Evolutionary conservation across 2,329 filamentous ascomycete genomes (phyloP), one percentile per base, ranked within the genome.

Genomic region (Ambrosiella cleistominuta): DNA sequence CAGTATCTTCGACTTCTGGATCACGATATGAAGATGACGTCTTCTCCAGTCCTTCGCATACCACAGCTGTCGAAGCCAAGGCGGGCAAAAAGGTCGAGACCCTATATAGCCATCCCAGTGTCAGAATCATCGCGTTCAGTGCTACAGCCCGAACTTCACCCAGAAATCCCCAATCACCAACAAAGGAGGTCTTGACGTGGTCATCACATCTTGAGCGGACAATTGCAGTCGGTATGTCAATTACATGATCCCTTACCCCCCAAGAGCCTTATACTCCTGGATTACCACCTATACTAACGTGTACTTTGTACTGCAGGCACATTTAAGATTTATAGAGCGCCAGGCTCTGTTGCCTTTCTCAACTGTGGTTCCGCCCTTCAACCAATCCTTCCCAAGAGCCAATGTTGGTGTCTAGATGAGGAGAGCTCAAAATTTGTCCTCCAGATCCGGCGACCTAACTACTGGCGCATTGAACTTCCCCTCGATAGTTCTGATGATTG

Each of bases 391-490:
- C 88, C 87, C 27, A 88, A 88, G 68, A 94, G 88, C 60, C 89
- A 95, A 69, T 94, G 86, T 67, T 96, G 90, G 90, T 94, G 86
- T 68, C 85, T 96, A 38, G 87, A 94, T 68, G 85, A 88, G 59
- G 78, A 83, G 58, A 85, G 85, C 45, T 88, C 75, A 68, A 79
- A 83, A 64, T 95, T 95, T 64, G 85, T 95, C n/a, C 72, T 96
- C 60, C 85, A 90, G 63, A 88, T 94, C 63, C 78, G 88, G 19
- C 80, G 84, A 50, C 84, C 90, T 37, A 84, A 85, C 49, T 96
- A 93, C 68, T 95, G 93, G 77, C 82, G 90, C 62, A 93, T 96
- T 65, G 90, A 96, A 66, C 71, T 96, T 5, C 86, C 88, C 0
- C 63, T 67, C 57, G 65, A 70, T 39, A 61, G 57, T 17, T 71